A percentile compares a stretch with the other conserved stretches of the same genome.
These are phyloP conservation scores for Salvia rosmarinus DNA, from an alignment of 257 asterid genomes.

Conservation along the genomic window DNA sequence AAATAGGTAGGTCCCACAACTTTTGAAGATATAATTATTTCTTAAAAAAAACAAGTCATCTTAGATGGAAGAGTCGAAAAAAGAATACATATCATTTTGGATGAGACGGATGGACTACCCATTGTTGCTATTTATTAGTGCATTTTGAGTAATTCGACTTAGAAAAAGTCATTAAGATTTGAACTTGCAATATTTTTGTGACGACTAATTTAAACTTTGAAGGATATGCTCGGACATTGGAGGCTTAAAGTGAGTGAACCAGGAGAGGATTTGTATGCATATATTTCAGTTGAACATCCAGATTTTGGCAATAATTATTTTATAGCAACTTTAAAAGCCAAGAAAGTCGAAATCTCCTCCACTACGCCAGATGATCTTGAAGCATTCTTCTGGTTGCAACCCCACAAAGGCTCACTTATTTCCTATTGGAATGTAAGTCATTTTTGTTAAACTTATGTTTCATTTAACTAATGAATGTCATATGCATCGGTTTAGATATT, in stretches of 20 bases:
- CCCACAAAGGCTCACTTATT: slow-evolving; percentile 61
- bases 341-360: slow-evolving; percentile 37
- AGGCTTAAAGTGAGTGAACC: slow-evolving; percentile 53
- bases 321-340: slow-evolving; percentile 61
- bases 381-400: slow-evolving; percentile 67
- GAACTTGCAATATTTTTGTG: no score
- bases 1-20: no score
- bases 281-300: slow-evolving; percentile 61
- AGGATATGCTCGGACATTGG: slow-evolving; percentile 79
- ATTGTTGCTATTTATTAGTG: no score
- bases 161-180: no score
- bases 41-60: no score
- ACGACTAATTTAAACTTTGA: background rate
- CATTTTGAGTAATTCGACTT: background rate
- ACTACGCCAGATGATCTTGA: slow-evolving; percentile 43
- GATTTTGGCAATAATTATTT: slow-evolving; percentile 57
- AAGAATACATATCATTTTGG: no score
- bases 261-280: slow-evolving; percentile 49
- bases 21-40: no score
- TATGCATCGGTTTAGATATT: no score
- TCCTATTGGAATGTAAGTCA: slow-evolving; percentile 69
- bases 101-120: no score
- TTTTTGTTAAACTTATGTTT: background rate
- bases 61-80: no score
- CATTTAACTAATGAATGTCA: background rate